Base-by-base conservation (phyloP, 2,329 filamentous ascomycete genomes). In the Colletotrichum agaves region DNA sequence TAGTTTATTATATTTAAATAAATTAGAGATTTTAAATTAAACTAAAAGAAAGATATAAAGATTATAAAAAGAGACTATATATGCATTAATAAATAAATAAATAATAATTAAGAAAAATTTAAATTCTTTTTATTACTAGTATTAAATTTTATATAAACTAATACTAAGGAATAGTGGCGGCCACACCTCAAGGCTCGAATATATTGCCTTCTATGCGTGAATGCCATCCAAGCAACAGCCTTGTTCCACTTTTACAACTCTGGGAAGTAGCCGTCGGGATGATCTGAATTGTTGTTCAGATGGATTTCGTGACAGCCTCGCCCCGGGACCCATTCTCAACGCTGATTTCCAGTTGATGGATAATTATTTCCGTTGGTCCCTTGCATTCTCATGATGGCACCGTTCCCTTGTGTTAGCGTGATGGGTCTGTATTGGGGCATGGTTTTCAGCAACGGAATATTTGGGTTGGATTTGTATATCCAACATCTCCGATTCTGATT, bases 191-290 rank as follows among this genome's bases (percentile, higher is more conserved):
- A n/a, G n/a, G n/a, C n/a, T n/a, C n/a, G 41, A 37, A 62, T 12
- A 49, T n/a, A 39, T 31, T 55, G 33, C 17, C 21, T 15, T 41
- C 19, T 19, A 27, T n/a, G 21, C 11, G 35, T 39, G 33, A 37
- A 31, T 50, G n/a, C 47, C 23, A 50, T 27, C 47, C 47, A 23
- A 50, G n/a, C 47, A 15, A 50, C 47, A 27, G 23, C 31, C 15
- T 50, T 5, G 23, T 1, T 23, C 31, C n/a, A 50, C 47, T 27
- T 31, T 15, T 23, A n/a, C 13, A 23, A 15, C 23, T 50, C 27
- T 33, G 12, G 55, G 55, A 41, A 57, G 35, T 13, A 57, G 55
- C 55, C 55, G 39, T 21, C 39, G 55, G 55, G 55, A 46, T 57
- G 13, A 33, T 53, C 49, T 35, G 37, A 55, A 55, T 23, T 19